Evolutionary conservation across 2,329 filamentous ascomycete species (phyloP).

Genomic region (Gyromitra esculenta): DNA sequence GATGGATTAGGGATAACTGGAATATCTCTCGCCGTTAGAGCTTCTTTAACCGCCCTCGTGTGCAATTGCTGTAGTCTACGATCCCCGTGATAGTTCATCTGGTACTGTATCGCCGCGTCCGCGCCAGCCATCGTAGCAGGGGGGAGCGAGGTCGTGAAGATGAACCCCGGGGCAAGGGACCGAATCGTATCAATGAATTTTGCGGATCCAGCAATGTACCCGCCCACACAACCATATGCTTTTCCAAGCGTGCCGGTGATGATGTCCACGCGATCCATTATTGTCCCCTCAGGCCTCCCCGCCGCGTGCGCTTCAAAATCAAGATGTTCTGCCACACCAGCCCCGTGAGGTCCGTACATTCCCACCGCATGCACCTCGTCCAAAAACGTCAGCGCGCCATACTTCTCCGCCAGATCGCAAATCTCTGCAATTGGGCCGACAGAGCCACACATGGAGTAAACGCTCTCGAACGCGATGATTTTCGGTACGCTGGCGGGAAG

Average conservation of each 20-base stretch:
- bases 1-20: conserved; percentile 98
- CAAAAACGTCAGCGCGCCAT: conserved; percentile 95
- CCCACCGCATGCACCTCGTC: conserved; percentile 99
- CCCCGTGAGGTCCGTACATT: conserved; percentile 97
- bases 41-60: conserved; percentile 91
- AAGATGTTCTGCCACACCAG: conserved; percentile 95
- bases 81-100: conserved; percentile 84
- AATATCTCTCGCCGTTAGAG: conserved; percentile 80
- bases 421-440: conserved; percentile 96
- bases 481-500: conserved; percentile 87
- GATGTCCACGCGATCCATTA: conserved; percentile 97
- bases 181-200: conserved; percentile 91
- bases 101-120: conserved; percentile 90
- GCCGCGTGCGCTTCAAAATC: conserved; percentile 87
- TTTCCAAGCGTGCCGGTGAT: conserved; percentile 98
- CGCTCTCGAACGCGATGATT: conserved; percentile 98
- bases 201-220: conserved; percentile 91
- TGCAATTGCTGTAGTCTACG: conserved; percentile 93
- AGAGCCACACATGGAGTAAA: conserved; percentile 99
- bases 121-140: conserved; percentile 97
- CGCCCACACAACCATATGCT: conserved; percentile 96
- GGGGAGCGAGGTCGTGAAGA: conserved; percentile 96
- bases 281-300: conserved; percentile 76
- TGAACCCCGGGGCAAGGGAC: conserved; percentile 95
- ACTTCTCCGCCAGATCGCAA: conserved; percentile 95